Conservation (phyloP, 129 eudicot species). For the Solidago caesia region DNA sequence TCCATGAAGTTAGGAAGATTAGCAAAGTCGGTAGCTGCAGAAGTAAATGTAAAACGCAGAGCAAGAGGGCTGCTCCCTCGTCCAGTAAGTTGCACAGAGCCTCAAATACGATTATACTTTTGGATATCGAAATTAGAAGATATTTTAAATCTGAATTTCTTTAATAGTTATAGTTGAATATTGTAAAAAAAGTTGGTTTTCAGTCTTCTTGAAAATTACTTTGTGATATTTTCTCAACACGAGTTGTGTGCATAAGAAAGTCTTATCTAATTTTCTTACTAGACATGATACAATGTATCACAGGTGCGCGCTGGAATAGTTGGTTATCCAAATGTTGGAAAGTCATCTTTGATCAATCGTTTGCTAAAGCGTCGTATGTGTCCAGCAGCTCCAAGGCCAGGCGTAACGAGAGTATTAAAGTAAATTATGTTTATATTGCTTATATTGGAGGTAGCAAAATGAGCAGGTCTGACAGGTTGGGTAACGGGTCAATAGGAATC, state of each 20-base stretch:
- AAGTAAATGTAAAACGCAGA: constrained; percentile 74
- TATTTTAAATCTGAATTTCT: not conserved
- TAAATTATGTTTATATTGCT: constrained; percentile 28
- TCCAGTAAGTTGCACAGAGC: constrained; percentile 52
- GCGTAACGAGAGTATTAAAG: constrained; percentile 95
- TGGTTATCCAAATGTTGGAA: constrained; percentile 94
- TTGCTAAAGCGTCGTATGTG: constrained; percentile 94
- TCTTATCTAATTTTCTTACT: not conserved
- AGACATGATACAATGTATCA: constrained; percentile 8
- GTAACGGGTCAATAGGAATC: not conserved
- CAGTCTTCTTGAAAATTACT: too few relatives aligned
- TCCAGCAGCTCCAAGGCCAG: constrained; percentile 98
- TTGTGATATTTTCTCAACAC: too few relatives aligned
- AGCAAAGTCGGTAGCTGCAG: constrained; percentile 82
- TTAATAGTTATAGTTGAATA: too few relatives aligned
- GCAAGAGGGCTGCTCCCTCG: constrained; percentile 95
- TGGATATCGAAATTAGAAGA: not conserved
- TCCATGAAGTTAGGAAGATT: constrained; percentile 80
- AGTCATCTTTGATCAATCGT: constrained; percentile 92
- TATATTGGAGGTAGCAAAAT: not conserved
- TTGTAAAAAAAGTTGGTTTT: too few relatives aligned
- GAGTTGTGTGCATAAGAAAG: too few relatives aligned
- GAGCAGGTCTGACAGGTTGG: not conserved
- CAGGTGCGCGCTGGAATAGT: constrained; percentile 98
- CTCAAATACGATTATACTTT: not conserved